Percentiles rank a stretch among this genome's conserved stretches.
These are phyloP conservation scores for Brettanomyces nanus DNA, from an alignment of 805 yeast genomes.

Conservation along the genomic window DNA sequence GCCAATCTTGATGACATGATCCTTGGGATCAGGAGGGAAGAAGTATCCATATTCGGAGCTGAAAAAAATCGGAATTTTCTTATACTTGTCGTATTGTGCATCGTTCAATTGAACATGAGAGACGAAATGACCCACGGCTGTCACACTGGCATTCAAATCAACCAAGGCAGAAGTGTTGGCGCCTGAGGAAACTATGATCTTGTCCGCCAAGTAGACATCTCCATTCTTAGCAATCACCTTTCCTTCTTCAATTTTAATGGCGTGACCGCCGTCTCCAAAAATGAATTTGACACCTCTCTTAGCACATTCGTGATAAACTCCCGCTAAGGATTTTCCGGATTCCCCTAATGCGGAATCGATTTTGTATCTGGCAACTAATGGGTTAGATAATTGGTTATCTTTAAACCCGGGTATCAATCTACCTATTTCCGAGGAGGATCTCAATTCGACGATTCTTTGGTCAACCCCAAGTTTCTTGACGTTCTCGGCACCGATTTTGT, in stretches of 20 bases:
- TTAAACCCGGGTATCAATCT: conserved; percentile 15
- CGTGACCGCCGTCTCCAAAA: conserved; percentile 18
- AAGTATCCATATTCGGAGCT: conserved; percentile 33
- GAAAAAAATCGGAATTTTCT: conserved; percentile 29
- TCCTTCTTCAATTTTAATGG: conserved; percentile 12
- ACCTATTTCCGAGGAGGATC: conserved; percentile 11
- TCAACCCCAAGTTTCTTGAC: conserved; percentile 15
- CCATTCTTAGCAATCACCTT: conserved; percentile 23
- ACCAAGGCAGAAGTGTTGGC: conserved; percentile 29
- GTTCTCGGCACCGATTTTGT: conserved; percentile 15
- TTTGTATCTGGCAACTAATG: conserved; percentile 7
- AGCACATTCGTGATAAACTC: conserved; percentile 21
- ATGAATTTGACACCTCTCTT: conserved; percentile 28
- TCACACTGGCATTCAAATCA: conserved; percentile 28
- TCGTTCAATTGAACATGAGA: conserved; percentile 31
- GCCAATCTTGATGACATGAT: conserved; percentile 26
- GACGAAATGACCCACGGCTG: conserved; percentile 34
- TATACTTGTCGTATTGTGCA: conserved; percentile 23
- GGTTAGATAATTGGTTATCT: conserved; percentile 11
- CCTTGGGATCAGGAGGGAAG: conserved; percentile 31
- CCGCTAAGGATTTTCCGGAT: conserved; percentile 27
- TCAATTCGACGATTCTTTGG: conserved; percentile 18
- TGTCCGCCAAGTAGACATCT: conserved; percentile 17
- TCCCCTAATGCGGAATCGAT: conserved; percentile 22
- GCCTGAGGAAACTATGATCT: conserved; percentile 30